Evolutionary conservation across 108 stramenopile genomes (phyloP), one percentile per base, ranked within the genome.

Genomic region (Cyclotella cryptica): DNA sequence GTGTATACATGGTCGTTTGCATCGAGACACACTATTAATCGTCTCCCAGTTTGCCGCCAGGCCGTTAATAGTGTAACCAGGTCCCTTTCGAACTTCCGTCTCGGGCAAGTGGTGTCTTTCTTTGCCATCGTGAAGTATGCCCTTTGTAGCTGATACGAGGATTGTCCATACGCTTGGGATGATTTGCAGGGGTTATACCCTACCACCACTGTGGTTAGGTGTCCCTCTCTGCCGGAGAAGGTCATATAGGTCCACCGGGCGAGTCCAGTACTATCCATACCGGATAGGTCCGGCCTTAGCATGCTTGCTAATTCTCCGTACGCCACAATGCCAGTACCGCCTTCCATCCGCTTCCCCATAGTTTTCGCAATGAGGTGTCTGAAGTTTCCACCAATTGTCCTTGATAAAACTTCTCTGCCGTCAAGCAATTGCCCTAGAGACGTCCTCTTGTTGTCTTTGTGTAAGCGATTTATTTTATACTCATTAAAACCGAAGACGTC

Each of bases 141-240:
- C 22, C 73, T 24, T 9, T 46, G 46, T 28, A 65, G 73, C 30
- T 74, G 73, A 18, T 65, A 74, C 13, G 62, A 60, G 2, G 73
- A 39, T 0, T n/a, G 13, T 0, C 63, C 29, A 0, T 29, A 26
- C 9, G 6, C n/a, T 5, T 69, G 51, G n/a, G 26, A 10, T 27
- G 28, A 65, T 0, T 51, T 15, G 17, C 73, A 74, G 0, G 73
- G 73, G 30, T 74, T 62, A 47, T 74, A 74, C 10, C 52, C 62
- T 15, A 19, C 19, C 1, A 65, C 64, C 13, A 74, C 39, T 29
- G 52, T 29, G 2, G 73, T 65, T 4, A 29, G 15, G 22, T 19
- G 19, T 0, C 73, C 73, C n/a, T n/a, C n/a, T n/a, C n/a, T n/a
- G n/a, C n/a, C n/a, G n/a, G n/a, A n/a, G n/a, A n/a, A n/a, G n/a